Conservation (phyloP, 1,284 basidiomycete genomes). For the Phlebopus sp. region DNA sequence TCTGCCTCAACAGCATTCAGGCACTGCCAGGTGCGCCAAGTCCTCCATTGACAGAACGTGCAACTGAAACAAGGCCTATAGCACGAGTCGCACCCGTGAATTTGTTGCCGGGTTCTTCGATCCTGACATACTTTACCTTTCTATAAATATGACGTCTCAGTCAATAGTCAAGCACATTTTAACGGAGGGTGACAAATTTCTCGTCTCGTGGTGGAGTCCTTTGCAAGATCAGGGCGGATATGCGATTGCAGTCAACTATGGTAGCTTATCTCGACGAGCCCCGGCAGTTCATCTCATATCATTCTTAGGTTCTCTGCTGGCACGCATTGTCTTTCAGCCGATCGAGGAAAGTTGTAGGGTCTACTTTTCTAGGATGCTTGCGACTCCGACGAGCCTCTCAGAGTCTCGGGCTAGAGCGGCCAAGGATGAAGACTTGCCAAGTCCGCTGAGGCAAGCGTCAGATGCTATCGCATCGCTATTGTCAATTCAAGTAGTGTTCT, state of each 20-base stretch:
- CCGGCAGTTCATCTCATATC: conserved; percentile 1
- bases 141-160: conserved; percentile 80
- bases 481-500: conserved; percentile 66
- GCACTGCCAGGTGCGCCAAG: conserved; percentile 18
- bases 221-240: conserved; percentile 90
- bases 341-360: conserved; percentile 88
- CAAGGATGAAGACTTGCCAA: background rate
- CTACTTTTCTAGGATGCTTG: conserved; percentile 76
- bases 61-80: conserved; percentile 2
- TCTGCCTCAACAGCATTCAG: conserved; percentile 13
- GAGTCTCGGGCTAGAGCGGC: conserved; percentile 3
- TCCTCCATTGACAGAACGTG: background rate
- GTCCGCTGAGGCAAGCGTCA: conserved; percentile 37
- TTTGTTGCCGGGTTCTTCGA: conserved; percentile 43
- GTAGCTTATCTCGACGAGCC: conserved; percentile 41
- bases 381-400: conserved; percentile 13
- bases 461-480: conserved; percentile 53
- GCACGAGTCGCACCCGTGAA: conserved; percentile 13
- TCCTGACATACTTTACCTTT: conserved; percentile 51
- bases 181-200: conserved; percentile 93
- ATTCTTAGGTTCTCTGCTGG: conserved; percentile 78
- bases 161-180: conserved; percentile 91
- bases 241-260: conserved; percentile 92
- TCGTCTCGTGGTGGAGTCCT: conserved; percentile 80
- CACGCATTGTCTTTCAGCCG: conserved; percentile 89